phyloP scores from a whole-genome alignment of 192 early-diverging fungal genomes.

The Mortierella antarctica region DNA sequence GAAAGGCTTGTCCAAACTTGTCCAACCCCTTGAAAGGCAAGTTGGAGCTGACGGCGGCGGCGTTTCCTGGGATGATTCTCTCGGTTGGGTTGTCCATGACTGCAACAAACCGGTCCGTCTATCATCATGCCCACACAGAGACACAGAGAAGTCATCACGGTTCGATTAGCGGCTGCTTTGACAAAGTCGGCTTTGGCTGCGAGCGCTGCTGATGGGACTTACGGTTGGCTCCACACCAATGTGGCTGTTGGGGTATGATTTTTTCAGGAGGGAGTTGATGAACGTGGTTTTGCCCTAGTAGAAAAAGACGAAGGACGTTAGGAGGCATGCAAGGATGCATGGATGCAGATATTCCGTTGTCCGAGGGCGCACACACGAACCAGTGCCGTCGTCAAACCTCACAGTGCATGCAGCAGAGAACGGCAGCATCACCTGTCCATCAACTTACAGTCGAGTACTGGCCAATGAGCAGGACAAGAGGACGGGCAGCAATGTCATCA shows the following conservation, averaged over 20 bases:
- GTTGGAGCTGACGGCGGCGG: slow-evolving; percentile 80
- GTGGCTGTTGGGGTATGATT: slow-evolving; percentile 81
- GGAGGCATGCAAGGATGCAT: background rate
- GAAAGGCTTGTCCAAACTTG: slow-evolving; percentile 80
- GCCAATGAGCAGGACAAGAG: slow-evolving; percentile 84
- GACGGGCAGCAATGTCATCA: slow-evolving; percentile 85
- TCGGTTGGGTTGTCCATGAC: slow-evolving; percentile 79
- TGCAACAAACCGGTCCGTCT: slow-evolving; percentile 85
- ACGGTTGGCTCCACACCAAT: slow-evolving; percentile 82
- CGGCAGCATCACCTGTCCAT: background rate
- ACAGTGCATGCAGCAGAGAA: background rate
- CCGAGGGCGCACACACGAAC: too few relatives aligned
- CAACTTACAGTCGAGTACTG: slow-evolving; percentile 77
- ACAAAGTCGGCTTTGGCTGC: too few relatives aligned
- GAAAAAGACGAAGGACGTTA: background rate
- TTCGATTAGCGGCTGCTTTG: too few relatives aligned
- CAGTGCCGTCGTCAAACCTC: too few relatives aligned
- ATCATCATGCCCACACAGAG: slow-evolving; percentile 4
- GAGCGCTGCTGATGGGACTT: background rate
- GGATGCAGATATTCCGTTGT: background rate
- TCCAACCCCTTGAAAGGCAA: slow-evolving; percentile 81
- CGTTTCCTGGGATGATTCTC: slow-evolving; percentile 85
- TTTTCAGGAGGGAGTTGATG: slow-evolving; percentile 79
- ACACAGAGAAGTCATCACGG: background rate
- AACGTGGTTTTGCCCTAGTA: slow-evolving; percentile 82